Evolutionary conservation across 805 yeast genomes (phyloP).

Genomic region (Soucietia sequanensis): DNA sequence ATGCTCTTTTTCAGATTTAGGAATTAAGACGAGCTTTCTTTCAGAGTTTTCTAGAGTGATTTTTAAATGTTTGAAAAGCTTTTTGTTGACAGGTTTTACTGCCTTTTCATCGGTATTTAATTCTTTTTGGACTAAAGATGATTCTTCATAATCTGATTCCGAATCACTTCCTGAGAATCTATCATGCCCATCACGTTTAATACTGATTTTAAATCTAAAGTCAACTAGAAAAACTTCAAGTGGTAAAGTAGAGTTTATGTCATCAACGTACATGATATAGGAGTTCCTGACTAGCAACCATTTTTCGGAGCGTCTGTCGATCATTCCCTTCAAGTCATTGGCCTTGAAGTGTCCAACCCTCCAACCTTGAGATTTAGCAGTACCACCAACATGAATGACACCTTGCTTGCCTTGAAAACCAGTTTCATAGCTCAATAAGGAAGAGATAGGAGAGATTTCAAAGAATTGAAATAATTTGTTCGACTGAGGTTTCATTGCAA

Average conservation of each 20-base stretch:
- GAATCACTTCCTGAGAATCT: conserved; percentile 26
- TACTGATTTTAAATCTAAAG: conserved; percentile 57
- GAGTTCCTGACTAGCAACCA: conserved; percentile 90
- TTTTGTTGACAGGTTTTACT: conserved; percentile 15
- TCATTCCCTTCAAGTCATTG: conserved; percentile 80
- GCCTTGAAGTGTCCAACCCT: conserved; percentile 84
- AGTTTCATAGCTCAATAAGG: conserved; percentile 76
- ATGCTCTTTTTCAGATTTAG: conserved; percentile 63
- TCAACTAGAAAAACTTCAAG: conserved; percentile 93
- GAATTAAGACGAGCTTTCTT: conserved; percentile 70
- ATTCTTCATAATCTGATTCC: conserved; percentile 47
- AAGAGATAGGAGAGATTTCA: conserved; percentile 86
- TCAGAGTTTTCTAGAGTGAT: conserved; percentile 70
- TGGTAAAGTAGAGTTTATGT: conserved; percentile 82
- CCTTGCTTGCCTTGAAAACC: conserved; percentile 91
- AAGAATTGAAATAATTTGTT: conserved; percentile 82
- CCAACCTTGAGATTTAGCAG: conserved; percentile 93
- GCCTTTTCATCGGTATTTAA: conserved; percentile 15
- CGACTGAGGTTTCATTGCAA: conserved; percentile 75
- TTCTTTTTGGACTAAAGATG: conserved; percentile 24
- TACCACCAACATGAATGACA: conserved; percentile 69
- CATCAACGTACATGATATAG: conserved; percentile 81
- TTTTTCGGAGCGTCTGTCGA: conserved; percentile 83
- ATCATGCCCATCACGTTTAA: conserved; percentile 38
- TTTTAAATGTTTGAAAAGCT: conserved; percentile 52